Conservation (phyloP, 2,329 filamentous ascomycete genomes). For the Tothia fuscella region DNA sequence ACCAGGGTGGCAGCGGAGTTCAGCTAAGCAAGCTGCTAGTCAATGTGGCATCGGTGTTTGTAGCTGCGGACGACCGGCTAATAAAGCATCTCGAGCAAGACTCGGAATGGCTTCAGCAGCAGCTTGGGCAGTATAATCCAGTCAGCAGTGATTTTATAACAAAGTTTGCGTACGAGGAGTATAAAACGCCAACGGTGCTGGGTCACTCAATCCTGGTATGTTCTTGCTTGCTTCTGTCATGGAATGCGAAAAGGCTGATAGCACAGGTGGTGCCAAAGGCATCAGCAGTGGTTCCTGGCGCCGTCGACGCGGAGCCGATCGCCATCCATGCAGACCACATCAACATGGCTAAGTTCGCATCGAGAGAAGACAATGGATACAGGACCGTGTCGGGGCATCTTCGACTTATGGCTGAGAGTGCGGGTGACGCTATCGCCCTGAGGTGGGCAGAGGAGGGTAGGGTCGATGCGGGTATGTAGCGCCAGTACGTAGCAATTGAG, state of each 20-base stretch:
- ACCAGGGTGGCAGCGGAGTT: conserved; percentile 25
- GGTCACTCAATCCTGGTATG: conserved; percentile 20
- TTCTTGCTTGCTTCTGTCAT: conserved; percentile 1
- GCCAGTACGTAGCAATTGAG: conserved; percentile 1
- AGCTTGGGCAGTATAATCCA: conserved; percentile 23
- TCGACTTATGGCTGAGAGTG: conserved; percentile 14
- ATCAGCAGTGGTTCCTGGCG: conserved; percentile 26
- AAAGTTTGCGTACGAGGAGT: conserved; percentile 23
- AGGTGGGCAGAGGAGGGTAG: conserved; percentile 13
- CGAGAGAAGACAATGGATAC: conserved; percentile 16
- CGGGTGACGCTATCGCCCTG: conserved; percentile 10
- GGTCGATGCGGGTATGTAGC: conserved; percentile 15
- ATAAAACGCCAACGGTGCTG: conserved; percentile 18
- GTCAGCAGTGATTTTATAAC: conserved; percentile 26
- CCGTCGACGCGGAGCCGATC: conserved; percentile 21
- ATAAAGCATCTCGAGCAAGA: conserved; percentile 23
- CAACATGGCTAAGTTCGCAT: conserved; percentile 24
- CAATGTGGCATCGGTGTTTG: conserved; percentile 25
- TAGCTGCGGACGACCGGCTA: conserved; percentile 19
- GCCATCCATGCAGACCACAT: conserved; percentile 24
- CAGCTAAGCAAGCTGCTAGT: conserved; percentile 19
- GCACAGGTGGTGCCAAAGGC: conserved; percentile 25
- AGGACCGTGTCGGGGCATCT: conserved; percentile 16
- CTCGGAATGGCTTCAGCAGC: conserved; percentile 26
- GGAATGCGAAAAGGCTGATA: conserved; percentile 3